Conservation (phyloP, 2,329 filamentous ascomycete species). For the Venturia asperata region DNA sequence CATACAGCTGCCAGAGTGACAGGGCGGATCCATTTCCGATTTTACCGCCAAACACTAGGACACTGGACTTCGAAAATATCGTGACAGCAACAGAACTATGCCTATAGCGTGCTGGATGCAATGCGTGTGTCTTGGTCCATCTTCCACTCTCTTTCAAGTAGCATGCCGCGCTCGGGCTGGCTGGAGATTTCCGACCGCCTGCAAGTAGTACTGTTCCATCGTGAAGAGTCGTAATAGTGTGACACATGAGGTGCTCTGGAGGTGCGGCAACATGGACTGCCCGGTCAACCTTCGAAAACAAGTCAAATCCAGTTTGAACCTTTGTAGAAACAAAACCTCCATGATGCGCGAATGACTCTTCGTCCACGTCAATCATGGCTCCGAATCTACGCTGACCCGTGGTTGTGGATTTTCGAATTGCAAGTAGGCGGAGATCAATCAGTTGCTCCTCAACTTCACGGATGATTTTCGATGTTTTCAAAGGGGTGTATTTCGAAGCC, state of each 20-base stretch:
- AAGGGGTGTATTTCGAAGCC: background rate
- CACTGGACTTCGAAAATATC: conserved; percentile 33
- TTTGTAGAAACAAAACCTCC: conserved; percentile 44
- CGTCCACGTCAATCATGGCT: conserved; percentile 22
- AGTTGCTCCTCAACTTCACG: background rate
- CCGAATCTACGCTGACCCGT: conserved; percentile 22
- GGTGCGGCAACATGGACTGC: conserved; percentile 26
- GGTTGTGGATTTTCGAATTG: background rate
- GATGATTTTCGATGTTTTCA: background rate
- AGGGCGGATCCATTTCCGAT: conserved; percentile 37
- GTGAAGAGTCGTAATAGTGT: conserved; percentile 63
- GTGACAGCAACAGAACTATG: conserved; percentile 55
- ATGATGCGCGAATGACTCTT: conserved; percentile 34
- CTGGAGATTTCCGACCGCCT: conserved; percentile 71
- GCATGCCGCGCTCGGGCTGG: conserved; percentile 61
- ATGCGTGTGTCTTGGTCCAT: conserved; percentile 59
- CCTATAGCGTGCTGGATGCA: conserved; percentile 68
- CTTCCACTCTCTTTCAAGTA: conserved; percentile 59
- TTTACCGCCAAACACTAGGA: conserved; percentile 42
- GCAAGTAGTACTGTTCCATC: conserved; percentile 56
- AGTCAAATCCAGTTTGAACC: conserved; percentile 42
- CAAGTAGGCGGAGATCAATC: background rate
- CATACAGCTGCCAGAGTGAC: conserved; percentile 41
- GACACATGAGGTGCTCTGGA: conserved; percentile 54
- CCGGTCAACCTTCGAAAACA: conserved; percentile 27